Evolutionary conservation across 805 yeast genomes (phyloP).

Genomic region (Saccharomycopsis amapae): DNA sequence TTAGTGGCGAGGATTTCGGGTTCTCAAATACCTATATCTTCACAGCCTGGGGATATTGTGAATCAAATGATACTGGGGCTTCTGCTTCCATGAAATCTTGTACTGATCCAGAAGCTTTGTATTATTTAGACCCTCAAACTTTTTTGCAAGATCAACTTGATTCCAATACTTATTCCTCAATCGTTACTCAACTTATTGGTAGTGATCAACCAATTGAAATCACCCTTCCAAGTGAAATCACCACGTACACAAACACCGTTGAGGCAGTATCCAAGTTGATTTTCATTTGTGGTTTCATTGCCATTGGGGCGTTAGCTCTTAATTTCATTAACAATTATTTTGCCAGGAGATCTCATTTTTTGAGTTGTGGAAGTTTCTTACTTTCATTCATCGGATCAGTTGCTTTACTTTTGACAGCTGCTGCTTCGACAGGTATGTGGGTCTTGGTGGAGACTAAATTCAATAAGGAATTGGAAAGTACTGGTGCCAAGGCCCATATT

Average conservation of each 20-base stretch:
- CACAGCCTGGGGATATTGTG: constrained; percentile 63
- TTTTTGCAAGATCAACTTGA: constrained; percentile 25
- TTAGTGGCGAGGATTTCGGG: constrained; percentile 28
- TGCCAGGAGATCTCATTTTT: constrained; percentile 40
- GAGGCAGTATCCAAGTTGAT: constrained; percentile 48
- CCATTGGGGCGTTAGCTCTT: constrained; percentile 39
- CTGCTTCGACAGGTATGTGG: constrained; percentile 58
- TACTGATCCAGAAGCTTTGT: constrained; percentile 47
- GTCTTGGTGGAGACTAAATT: constrained; percentile 41
- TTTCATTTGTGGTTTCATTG: constrained; percentile 46
- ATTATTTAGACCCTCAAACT: constrained; percentile 46
- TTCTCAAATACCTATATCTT: constrained; percentile 43
- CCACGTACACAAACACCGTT: constrained; percentile 38
- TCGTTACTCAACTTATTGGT: constrained; percentile 27
- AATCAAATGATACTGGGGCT: constrained; percentile 31
- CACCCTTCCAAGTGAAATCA: constrained; percentile 47
- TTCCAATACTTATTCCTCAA: constrained; percentile 20
- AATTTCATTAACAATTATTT: constrained; percentile 38
- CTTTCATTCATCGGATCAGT: constrained; percentile 36
- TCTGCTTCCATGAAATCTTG: constrained; percentile 36
- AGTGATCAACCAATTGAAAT: constrained; percentile 24
- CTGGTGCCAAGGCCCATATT: constrained; percentile 50
- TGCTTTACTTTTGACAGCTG: constrained; percentile 39
- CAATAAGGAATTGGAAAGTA: constrained; percentile 38
- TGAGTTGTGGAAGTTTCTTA: constrained; percentile 39